phyloP scores from a whole-genome alignment of 805 yeast genomes.

The Lachancea dasiensis region DNA sequence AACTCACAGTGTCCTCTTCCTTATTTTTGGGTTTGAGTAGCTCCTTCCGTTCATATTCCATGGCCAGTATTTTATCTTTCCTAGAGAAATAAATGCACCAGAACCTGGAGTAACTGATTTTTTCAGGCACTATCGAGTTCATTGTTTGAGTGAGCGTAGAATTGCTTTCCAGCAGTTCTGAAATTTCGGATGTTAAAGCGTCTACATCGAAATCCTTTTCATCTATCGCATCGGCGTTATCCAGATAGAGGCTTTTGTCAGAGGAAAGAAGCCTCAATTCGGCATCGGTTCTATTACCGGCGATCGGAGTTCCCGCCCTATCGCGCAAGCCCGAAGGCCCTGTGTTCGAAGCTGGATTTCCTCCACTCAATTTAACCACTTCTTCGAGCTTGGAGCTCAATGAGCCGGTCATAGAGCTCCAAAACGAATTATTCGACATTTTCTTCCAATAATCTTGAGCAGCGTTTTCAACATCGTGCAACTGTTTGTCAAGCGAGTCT shows the following conservation, averaged over 20 bases:
- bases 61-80: conserved; percentile 47
- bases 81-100: conserved; percentile 69
- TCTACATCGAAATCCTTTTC: conserved; percentile 36
- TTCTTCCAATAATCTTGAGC: conserved; percentile 45
- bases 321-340: conserved; percentile 17
- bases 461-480: conserved; percentile 65
- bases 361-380: conserved; percentile 15
- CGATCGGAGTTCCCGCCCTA: conserved; percentile 37
- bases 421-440: conserved; percentile 23
- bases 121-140: conserved; percentile 61
- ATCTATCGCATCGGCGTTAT: conserved; percentile 22
- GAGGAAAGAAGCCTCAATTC: conserved; percentile 52
- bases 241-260: conserved; percentile 41
- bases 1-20: conserved; percentile 33
- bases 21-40: conserved; percentile 38
- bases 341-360: conserved; percentile 2
- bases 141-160: conserved; percentile 49
- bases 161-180: conserved; percentile 41
- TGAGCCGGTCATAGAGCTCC: conserved; percentile 22
- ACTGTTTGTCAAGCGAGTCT: conserved; percentile 65
- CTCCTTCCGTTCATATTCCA: conserved; percentile 61
- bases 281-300: conserved; percentile 55
- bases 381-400: conserved; percentile 20
- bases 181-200: conserved; percentile 44
- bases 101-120: conserved; percentile 52